These are phyloP conservation scores for Spergularia azorica DNA, from an alignment of 179 eudicot genomes.

Conservation along the genomic window DNA sequence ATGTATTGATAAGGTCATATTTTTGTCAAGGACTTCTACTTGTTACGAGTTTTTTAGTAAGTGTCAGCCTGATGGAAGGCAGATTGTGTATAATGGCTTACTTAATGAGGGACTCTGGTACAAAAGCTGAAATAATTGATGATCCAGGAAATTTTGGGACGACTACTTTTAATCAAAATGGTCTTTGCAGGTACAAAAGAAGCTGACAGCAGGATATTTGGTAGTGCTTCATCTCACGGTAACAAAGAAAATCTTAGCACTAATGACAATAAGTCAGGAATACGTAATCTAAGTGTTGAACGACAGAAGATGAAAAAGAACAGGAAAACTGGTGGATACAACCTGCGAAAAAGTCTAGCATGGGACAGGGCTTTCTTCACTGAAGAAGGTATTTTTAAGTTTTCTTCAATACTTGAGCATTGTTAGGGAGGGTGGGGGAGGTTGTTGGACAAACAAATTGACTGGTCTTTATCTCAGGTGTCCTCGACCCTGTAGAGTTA, in stretches of 20 bases:
- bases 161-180: neutral
- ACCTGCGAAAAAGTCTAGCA: conserved; percentile 86
- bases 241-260: conserved; percentile 66
- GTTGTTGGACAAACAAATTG: conserved; percentile 3
- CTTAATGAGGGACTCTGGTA: neutral
- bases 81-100: neutral
- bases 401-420: conserved; percentile 12
- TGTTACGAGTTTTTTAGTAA: neutral
- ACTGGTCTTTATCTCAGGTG: conserved; percentile 51
- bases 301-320: conserved; percentile 77
- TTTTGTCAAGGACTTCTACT: neutral
- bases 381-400: conserved; percentile 66
- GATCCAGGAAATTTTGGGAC: neutral
- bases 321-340: conserved; percentile 64
- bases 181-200: conserved; percentile 33
- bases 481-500: conserved; percentile 65
- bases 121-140: neutral
- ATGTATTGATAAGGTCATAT: too few species aligned
- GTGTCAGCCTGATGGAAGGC: neutral
- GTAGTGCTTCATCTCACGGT: conserved; percentile 33
- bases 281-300: conserved; percentile 48
- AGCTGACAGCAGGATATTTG: conserved; percentile 24
- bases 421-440: neutral
- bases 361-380: conserved; percentile 93
- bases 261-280: conserved; percentile 40